Evolutionary conservation across 2,329 filamentous ascomycete genomes (phyloP).

Genomic region (Fusarium albidum): DNA sequence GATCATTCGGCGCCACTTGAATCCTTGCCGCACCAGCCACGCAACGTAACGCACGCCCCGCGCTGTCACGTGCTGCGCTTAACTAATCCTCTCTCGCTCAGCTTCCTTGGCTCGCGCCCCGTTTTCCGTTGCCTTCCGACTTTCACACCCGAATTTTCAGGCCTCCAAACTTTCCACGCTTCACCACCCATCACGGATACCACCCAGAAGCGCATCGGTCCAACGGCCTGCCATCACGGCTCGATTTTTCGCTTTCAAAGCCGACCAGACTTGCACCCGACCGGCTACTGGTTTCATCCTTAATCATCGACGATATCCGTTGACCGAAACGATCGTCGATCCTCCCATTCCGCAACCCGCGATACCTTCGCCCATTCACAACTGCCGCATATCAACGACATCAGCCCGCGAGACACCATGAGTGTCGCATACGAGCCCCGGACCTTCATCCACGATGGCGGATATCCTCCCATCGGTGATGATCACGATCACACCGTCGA

Average conservation of each 20-base stretch:
- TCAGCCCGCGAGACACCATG: conserved; percentile 48
- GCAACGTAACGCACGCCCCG: conserved; percentile 12
- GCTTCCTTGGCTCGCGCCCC: conserved; percentile 31
- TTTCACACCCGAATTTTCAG: conserved; percentile 49
- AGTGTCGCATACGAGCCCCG: conserved; percentile 62
- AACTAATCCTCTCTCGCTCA: conserved; percentile 42
- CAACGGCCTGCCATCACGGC: conserved; percentile 14
- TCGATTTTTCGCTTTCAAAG: not conserved
- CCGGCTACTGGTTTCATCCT: not conserved
- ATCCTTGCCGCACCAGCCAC: conserved; percentile 31
- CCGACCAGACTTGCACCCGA: not conserved
- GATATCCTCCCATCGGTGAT: conserved; percentile 57
- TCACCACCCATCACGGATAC: conserved; percentile 29
- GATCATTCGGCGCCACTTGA: conserved; percentile 36
- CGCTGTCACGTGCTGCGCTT: conserved; percentile 41
- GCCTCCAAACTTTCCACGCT: conserved; percentile 38
- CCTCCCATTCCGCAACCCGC: conserved; percentile 16
- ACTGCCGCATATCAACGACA: conserved; percentile 15
- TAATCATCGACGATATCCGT: not conserved
- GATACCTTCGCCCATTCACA: conserved; percentile 23
- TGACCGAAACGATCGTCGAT: conserved; percentile 23
- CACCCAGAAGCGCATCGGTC: conserved; percentile 17
- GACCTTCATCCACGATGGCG: conserved; percentile 57
- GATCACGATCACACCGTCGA: conserved; percentile 52
- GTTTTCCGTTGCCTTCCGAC: conserved; percentile 38